These are phyloP conservation scores for Epichloe bromicola DNA, from an alignment of 2,329 filamentous ascomycete genomes.

Conservation along the genomic window DNA sequence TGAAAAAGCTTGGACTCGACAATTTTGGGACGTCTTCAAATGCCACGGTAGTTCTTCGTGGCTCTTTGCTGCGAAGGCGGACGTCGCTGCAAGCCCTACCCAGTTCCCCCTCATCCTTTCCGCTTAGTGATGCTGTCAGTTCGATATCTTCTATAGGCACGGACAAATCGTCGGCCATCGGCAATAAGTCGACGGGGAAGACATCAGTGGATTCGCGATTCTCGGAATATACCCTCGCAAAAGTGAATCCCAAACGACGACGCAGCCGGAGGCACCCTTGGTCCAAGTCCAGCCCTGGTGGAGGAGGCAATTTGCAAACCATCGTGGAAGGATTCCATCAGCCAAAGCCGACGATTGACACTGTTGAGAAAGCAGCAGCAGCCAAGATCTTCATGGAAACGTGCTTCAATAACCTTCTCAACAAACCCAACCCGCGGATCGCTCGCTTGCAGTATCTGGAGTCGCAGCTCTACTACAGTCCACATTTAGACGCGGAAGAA, in stretches of 20 bases:
- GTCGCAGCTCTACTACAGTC: conserved; percentile 40
- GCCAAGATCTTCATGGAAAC: conserved; percentile 82
- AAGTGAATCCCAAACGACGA: conserved; percentile 12
- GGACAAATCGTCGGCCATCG: conserved; percentile 12
- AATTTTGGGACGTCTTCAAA: conserved; percentile 14
- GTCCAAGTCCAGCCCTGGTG: conserved; percentile 24
- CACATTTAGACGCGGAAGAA: conserved; percentile 42
- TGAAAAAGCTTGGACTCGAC: conserved; percentile 15
- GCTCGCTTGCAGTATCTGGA: conserved; percentile 22
- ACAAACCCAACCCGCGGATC: conserved; percentile 24
- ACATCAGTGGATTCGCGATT: conserved; percentile 21
- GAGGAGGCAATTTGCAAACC: conserved; percentile 19
- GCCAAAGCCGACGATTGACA: conserved; percentile 29
- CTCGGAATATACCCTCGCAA: conserved; percentile 10
- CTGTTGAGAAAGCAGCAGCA: conserved; percentile 65
- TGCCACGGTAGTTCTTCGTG: conserved; percentile 17
- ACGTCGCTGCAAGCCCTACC: conserved; percentile 15
- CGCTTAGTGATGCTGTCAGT: conserved; percentile 12
- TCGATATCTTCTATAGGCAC: conserved; percentile 16
- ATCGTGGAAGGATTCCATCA: conserved; percentile 19
- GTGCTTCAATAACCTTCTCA: conserved; percentile 61
- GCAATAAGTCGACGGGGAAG: conserved; percentile 18
- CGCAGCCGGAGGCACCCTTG: conserved; percentile 20
- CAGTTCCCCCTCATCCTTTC: conserved; percentile 7
- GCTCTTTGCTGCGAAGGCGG: conserved; percentile 9